phyloP scores from a whole-genome alignment of 2,329 filamentous ascomycete genomes.

The Fusarium buxicola region DNA sequence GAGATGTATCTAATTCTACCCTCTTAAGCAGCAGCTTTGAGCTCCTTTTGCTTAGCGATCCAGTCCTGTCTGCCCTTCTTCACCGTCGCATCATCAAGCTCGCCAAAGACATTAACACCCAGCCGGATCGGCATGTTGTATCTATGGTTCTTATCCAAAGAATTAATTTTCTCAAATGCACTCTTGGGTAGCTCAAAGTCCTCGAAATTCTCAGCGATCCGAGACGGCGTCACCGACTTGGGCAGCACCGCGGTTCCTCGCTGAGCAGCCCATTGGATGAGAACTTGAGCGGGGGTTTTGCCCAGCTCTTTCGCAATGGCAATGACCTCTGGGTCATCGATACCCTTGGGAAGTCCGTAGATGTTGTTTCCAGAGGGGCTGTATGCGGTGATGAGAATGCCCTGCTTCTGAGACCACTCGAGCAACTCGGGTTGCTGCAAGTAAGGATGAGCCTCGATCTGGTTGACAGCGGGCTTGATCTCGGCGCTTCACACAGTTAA shows the following conservation, averaged over 20 bases:
- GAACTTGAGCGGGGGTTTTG: constrained; percentile 60
- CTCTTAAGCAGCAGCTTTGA: constrained; percentile 2
- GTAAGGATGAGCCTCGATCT: constrained; percentile 77
- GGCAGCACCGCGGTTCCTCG: constrained; percentile 65
- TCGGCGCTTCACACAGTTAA: constrained; percentile 55
- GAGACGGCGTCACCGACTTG: constrained; percentile 64
- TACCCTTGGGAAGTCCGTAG: constrained; percentile 53
- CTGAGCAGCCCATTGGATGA: constrained; percentile 66
- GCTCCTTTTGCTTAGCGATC: constrained; percentile 20
- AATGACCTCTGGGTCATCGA: constrained; percentile 62
- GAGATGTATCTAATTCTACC: not conserved
- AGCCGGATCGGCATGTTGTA: constrained; percentile 27
- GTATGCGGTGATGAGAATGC: constrained; percentile 72
- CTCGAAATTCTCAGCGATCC: constrained; percentile 61
- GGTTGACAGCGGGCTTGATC: constrained; percentile 71
- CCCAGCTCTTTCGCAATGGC: constrained; percentile 61
- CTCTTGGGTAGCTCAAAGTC: constrained; percentile 21
- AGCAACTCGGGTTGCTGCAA: constrained; percentile 70
- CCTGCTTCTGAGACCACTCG: constrained; percentile 55
- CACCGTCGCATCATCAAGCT: constrained; percentile 12
- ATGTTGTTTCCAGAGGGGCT: constrained; percentile 71
- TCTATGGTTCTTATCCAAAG: constrained; percentile 21
- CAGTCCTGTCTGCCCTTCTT: constrained; percentile 13
- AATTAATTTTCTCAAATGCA: constrained; percentile 10
- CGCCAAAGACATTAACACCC: constrained; percentile 26